A percentile compares a stretch with the other conserved stretches of the same genome.
phyloP scores from a whole-genome alignment of 768 basidiomycete genomes.

The Suillus hirtellus region DNA sequence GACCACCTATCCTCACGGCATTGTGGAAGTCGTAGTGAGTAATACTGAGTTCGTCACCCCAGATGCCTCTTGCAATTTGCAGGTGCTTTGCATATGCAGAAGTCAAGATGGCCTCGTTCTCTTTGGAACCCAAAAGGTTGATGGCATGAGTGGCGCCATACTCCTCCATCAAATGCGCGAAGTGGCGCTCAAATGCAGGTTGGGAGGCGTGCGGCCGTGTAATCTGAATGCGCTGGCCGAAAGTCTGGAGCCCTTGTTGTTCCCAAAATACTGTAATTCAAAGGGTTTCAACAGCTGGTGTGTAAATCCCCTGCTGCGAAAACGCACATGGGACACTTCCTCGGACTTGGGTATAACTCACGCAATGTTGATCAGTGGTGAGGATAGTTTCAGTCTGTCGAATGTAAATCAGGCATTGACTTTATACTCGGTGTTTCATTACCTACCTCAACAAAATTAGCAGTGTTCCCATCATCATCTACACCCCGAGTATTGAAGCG shows the following conservation, averaged over 20 bases:
- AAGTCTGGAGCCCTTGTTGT: conserved; percentile 93
- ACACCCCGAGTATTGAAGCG: conserved; percentile 97
- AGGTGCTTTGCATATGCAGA: conserved; percentile 83
- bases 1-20: conserved; percentile 75
- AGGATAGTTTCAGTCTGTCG: conserved; percentile 86
- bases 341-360: conserved; percentile 92
- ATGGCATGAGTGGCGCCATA: conserved; percentile 86
- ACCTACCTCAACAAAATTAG: conserved; percentile 93
- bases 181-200: conserved; percentile 95
- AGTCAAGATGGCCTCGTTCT: conserved; percentile 87
- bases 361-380: conserved; percentile 81
- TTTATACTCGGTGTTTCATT: not conserved
- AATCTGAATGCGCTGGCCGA: conserved; percentile 92
- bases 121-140: conserved; percentile 89
- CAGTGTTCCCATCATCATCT: conserved; percentile 92
- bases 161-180: conserved; percentile 80
- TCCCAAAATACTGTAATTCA: conserved; percentile 89
- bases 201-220: conserved; percentile 95
- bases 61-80: conserved; percentile 56
- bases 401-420: conserved; percentile 14
- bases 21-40: conserved; percentile 96
- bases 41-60: conserved; percentile 70
- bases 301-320: conserved; percentile 9
- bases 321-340: conserved; percentile 92
- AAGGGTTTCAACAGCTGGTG: conserved; percentile 15